phyloP scores from a whole-genome alignment of 2,329 filamentous ascomycete species.

The Xylaria sp. region DNA sequence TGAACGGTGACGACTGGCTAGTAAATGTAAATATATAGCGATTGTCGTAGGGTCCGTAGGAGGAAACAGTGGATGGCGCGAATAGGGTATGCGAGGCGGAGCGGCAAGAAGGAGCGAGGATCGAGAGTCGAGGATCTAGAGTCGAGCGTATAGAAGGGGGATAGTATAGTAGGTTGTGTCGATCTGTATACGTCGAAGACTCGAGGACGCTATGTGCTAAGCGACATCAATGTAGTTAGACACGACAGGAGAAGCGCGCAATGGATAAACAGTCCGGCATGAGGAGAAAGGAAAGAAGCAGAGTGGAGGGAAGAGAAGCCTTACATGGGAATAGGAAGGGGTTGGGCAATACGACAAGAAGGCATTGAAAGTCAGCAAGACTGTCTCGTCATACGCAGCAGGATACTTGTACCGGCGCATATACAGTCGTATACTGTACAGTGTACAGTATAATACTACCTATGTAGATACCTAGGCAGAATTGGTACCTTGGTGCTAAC shows the following conservation, averaged over 20 bases:
- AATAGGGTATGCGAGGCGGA: background rate
- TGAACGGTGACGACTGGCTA: background rate
- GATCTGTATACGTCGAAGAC: constrained; percentile 10
- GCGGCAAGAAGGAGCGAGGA: background rate
- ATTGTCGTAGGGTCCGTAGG: background rate
- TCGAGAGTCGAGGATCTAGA: background rate
- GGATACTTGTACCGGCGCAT: constrained; percentile 6
- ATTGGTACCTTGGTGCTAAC: too few relatives aligned
- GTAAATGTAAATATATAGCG: background rate
- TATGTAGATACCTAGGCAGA: too few relatives aligned
- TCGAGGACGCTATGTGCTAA: constrained; percentile 12
- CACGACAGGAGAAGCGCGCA: background rate
- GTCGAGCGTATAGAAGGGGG: background rate
- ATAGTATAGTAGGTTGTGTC: background rate
- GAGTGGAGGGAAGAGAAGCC: background rate
- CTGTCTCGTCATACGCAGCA: too few relatives aligned
- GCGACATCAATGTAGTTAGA: background rate
- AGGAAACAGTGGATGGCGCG: background rate
- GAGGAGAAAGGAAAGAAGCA: background rate
- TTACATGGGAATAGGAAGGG: background rate
- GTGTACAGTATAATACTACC: background rate
- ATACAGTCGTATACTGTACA: background rate
- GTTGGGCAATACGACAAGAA: background rate
- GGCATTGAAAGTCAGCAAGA: constrained; percentile 11
- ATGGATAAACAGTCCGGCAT: background rate